Base-by-base conservation (phyloP, 805 yeast genomes). In the Pichia deserticola region DNA sequence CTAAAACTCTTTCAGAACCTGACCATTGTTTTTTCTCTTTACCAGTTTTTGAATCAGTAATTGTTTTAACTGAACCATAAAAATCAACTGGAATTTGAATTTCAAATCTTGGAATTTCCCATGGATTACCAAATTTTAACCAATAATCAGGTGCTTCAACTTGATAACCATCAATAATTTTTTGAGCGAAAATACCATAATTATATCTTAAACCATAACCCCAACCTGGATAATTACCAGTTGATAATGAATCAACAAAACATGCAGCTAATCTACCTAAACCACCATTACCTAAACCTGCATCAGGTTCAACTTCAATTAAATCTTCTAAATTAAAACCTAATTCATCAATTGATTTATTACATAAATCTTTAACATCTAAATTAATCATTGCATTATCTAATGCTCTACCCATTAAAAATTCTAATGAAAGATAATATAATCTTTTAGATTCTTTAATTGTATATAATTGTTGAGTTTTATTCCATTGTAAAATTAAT, bases 261-360 rank as follows among this genome's bases (percentile, higher is more conserved):
- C 97, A 90, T 25, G 97, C 96, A 27, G 97, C 97, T 62, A 89
- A 74, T 64, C 97, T 80, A 54, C 97, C 97, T 50, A 89, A 73
- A 55, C 97, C 97, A 63, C 97, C 97, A 62, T 90, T 90, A 61
- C 97, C 97, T 49, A 89, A 76, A 29, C 89, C 97, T 10, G 97
- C 96, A 67, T 89, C 97, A 0, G 95, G 93, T 69, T 89, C 97
- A 60, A 86, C 81, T 45, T 82, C 81, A 57, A 90, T 72, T 32
- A 89, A 75, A 60, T 89, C 97, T 69, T 90, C 97, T 55, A 89
- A 70, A 53, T 82, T 81, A 76, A 89, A 89, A 10, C 97, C 97
- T 58, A 90, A 76, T 48, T 87, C 89, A 47, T 74, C 74, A 47
- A 82, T 73, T 3, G 86, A 79, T 5, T 70, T 71, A 13, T 64